phyloP scores from a whole-genome alignment of 2,329 filamentous ascomycete genomes.

The Hymenoscyphus infarciens region DNA sequence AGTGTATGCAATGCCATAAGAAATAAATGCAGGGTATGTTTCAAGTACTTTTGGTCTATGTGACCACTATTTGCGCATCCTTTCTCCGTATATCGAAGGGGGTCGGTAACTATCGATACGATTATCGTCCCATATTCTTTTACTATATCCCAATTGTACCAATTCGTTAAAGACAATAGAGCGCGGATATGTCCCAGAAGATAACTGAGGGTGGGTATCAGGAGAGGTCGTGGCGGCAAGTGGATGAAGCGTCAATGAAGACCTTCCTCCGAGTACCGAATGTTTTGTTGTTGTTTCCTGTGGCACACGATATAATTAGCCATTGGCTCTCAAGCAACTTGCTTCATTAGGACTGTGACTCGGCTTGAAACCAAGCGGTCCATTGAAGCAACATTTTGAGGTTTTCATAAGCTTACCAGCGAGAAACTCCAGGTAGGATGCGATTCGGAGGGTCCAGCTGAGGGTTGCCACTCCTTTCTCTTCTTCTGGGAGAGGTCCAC shows the following conservation, averaged over 20 bases:
- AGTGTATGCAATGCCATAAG: constrained; percentile 20
- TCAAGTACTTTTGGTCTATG: constrained; percentile 11
- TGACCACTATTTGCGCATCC: constrained; percentile 12
- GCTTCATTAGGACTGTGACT: neutral
- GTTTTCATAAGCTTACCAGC: neutral
- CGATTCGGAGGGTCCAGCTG: neutral
- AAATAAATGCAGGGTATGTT: constrained; percentile 17
- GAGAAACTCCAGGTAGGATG: neutral
- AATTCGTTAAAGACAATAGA: neutral
- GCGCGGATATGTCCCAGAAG: neutral
- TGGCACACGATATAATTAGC: constrained; percentile 7
- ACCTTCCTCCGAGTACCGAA: neutral
- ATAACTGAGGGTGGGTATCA: neutral
- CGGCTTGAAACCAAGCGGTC: neutral
- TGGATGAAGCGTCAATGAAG: constrained; percentile 3
- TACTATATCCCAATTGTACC: neutral
- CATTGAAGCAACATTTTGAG: neutral
- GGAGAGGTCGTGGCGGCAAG: neutral
- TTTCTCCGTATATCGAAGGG: constrained; percentile 2
- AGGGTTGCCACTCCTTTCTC: neutral
- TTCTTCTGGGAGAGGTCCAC: neutral
- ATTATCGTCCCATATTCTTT: neutral
- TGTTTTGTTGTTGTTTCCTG: neutral
- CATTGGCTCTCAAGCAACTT: constrained; percentile 3
- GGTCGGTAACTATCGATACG: neutral